phyloP scores from a whole-genome alignment of 1,139 yeast genomes.

The Candida sp. region DNA sequence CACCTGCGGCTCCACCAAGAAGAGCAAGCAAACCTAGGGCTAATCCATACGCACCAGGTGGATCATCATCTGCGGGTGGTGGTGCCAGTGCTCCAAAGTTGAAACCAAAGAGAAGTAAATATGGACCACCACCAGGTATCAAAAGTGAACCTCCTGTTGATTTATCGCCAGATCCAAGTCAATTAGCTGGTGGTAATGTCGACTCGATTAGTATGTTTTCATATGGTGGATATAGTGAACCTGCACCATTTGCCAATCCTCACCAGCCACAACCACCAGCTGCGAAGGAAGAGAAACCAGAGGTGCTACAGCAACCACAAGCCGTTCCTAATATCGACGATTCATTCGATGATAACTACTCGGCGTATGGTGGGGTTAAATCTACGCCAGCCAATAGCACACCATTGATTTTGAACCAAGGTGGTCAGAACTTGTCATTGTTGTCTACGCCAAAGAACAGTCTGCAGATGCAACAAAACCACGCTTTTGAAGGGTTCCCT shows the following conservation, averaged over 20 bases:
- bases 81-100: slow-evolving; percentile 19
- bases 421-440: background rate
- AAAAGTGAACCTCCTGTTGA: slow-evolving; percentile 19
- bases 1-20: slow-evolving; percentile 8
- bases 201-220: slow-evolving; percentile 43
- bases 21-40: slow-evolving; percentile 13
- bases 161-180: slow-evolving; percentile 10
- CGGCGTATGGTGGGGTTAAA: slow-evolving; percentile 4
- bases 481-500: slow-evolving; percentile 39
- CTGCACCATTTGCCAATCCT: slow-evolving; percentile 4
- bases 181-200: slow-evolving; percentile 6
- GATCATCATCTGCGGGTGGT: background rate
- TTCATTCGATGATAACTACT: slow-evolving; percentile 25
- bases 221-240: slow-evolving; percentile 19
- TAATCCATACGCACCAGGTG: slow-evolving; percentile 47
- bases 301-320: slow-evolving; percentile 3
- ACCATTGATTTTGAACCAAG: slow-evolving; percentile 11
- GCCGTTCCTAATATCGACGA: slow-evolving; percentile 27
- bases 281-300: background rate
- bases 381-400: slow-evolving; percentile 1
- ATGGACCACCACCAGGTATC: slow-evolving; percentile 33
- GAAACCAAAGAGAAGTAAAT: slow-evolving; percentile 23
- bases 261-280: slow-evolving; percentile 7
- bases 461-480: background rate
- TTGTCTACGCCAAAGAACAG: background rate